These are phyloP conservation scores for Amanita inopinata DNA, from an alignment of 768 basidiomycete species.

Conservation along the genomic window DNA sequence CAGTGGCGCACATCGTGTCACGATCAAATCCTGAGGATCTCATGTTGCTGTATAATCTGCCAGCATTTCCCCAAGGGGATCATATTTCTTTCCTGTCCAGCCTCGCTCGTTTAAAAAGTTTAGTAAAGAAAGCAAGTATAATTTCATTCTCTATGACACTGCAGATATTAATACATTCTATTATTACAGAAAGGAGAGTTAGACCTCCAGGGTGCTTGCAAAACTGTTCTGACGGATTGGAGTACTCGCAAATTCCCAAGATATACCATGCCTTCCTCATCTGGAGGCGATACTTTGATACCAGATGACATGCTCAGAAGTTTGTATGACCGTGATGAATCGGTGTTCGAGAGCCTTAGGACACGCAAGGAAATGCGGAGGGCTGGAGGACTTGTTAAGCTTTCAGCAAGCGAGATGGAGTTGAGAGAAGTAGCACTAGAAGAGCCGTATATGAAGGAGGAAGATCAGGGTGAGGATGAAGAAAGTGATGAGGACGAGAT, in stretches of 20 bases:
- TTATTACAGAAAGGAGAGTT: constrained; percentile 51
- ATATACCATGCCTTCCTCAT: constrained; percentile 49
- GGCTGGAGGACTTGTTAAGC: constrained; percentile 47
- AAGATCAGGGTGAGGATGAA: constrained; percentile 21
- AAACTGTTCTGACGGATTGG: constrained; percentile 82
- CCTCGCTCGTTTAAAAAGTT: constrained; percentile 62
- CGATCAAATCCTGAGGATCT: constrained; percentile 71
- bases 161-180: constrained; percentile 11
- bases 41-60: constrained; percentile 81
- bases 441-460: constrained; percentile 33
- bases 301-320: constrained; percentile 15
- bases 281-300: constrained; percentile 9
- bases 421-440: constrained; percentile 28
- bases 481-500: constrained; percentile 27
- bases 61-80: constrained; percentile 67
- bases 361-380: constrained; percentile 65
- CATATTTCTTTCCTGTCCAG: constrained; percentile 64
- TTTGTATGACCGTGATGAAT: constrained; percentile 37
- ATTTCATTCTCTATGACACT: constrained; percentile 4
- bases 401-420: constrained; percentile 26
- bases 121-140: constrained; percentile 63
- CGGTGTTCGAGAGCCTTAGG: constrained; percentile 35
- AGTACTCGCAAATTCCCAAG: constrained; percentile 60
- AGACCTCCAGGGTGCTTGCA: constrained; percentile 67
- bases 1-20: constrained; percentile 61